Evolutionary conservation across 768 basidiomycete genomes (phyloP).

Genomic region (Hebeloma cylindrosporum): DNA sequence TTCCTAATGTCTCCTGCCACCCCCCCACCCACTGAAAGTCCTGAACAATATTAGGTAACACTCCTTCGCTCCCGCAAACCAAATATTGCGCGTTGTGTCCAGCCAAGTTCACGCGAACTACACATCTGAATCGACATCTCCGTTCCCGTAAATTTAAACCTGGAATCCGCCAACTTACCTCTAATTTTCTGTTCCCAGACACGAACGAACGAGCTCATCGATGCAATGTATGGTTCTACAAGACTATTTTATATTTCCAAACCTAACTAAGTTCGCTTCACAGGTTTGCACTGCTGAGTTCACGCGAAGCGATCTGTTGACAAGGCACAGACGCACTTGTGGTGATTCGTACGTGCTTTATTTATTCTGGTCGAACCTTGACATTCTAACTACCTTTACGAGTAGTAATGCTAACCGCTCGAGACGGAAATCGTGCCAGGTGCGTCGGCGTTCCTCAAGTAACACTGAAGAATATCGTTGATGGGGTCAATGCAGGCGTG

Average conservation of each 20-base stretch:
- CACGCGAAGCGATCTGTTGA: slow-evolving; percentile 71
- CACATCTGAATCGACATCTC: slow-evolving; percentile 71
- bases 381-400: slow-evolving; percentile 4
- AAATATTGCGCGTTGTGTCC: slow-evolving; percentile 69
- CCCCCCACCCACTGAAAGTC: slow-evolving; percentile 1
- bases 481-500: slow-evolving; percentile 43
- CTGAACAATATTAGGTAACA: slow-evolving; percentile 48
- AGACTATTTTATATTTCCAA: not conserved
- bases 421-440: slow-evolving; percentile 66
- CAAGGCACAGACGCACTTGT: slow-evolving; percentile 70
- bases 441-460: slow-evolving; percentile 16
- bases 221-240: slow-evolving; percentile 50
- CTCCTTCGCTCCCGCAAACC: slow-evolving; percentile 70
- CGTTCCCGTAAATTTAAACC: slow-evolving; percentile 57
- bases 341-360: slow-evolving; percentile 57
- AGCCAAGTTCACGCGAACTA: slow-evolving; percentile 72
- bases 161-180: not conserved
- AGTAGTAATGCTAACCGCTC: slow-evolving; percentile 53
- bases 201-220: slow-evolving; percentile 65
- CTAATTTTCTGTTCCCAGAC: slow-evolving; percentile 38
- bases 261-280: slow-evolving; percentile 1
- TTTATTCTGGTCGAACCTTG: not conserved
- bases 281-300: slow-evolving; percentile 71
- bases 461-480: slow-evolving; percentile 8
- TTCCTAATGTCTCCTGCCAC: slow-evolving; percentile 2